Percentiles rank a stretch among this genome's conserved stretches.
These are phyloP conservation scores for Thermomyces lanuginosus DNA, from an alignment of 2,329 filamentous ascomycete species.

Conservation along the genomic window DNA sequence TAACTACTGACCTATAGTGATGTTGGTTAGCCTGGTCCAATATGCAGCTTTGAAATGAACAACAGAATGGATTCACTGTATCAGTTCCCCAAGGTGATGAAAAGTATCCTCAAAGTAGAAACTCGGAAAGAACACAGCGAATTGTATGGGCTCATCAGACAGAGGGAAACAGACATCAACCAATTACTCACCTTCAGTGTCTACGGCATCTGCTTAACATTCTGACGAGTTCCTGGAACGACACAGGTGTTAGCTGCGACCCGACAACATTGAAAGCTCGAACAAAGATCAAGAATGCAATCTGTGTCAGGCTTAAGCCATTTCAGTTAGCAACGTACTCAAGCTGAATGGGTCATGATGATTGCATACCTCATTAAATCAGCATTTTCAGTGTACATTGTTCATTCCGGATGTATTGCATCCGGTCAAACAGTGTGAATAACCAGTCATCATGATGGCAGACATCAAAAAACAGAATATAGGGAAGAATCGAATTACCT, in stretches of 20 bases:
- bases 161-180: conserved; percentile 4
- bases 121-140: conserved; percentile 52
- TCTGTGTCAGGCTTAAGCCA: conserved; percentile 25
- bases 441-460: conserved; percentile 45
- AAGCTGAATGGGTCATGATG: not conserved
- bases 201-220: no score
- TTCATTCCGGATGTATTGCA: conserved; percentile 41
- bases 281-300: conserved; percentile 17
- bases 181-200: no score
- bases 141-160: conserved; percentile 40
- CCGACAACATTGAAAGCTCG: no score
- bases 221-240: no score
- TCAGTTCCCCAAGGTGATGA: conserved; percentile 54
- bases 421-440: conserved; percentile 56
- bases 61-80: conserved; percentile 7
- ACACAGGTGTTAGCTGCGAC: no score
- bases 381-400: conserved; percentile 49
- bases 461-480: conserved; percentile 13
- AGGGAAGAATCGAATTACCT: conserved; percentile 13
- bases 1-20: not conserved
- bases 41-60: not conserved
- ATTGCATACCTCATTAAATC: conserved; percentile 48
- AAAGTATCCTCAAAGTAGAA: conserved; percentile 39
- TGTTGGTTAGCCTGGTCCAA: conserved; percentile 10
- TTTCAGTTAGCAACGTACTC: conserved; percentile 18